Evolutionary conservation across 2,329 filamentous ascomycete species (phyloP), one percentile per base, ranked within the genome.

Genomic region (Emydomyces testavorans): DNA sequence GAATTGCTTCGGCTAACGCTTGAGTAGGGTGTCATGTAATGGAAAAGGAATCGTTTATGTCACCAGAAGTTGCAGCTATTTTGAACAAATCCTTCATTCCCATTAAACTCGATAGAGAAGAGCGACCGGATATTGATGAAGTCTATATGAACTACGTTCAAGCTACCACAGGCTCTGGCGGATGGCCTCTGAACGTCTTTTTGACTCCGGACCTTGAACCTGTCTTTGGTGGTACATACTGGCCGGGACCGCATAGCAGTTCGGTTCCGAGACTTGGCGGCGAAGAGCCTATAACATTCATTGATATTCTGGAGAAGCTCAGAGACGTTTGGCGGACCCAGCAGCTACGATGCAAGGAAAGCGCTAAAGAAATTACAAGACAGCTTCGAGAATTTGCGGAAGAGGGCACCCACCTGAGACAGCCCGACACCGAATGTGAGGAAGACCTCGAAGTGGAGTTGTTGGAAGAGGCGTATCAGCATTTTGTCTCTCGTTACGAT

Each of bases 121-220:
- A 94, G 66, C 80, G 90, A 21, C 90, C 90, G 6, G 89, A 96
- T 61, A 80, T 96, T 54, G 92, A 98, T 61, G 81, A 85, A 52
- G 89, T 96, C 54, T 96, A 96, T 65, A 95, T 95, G 87, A 94
- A 94, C 69, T 98, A 94, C 65, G 83, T 94, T 34, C 88, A 95
- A 63, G 90, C 90, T 1, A 90, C 92, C 8, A 94, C 84, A 50
- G 88, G 85, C 16, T 82, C 79, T 1, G 90, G 88, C 7, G 92
- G 92, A 32, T 96, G 92, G 89, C 92, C 92, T 1, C 70, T 96
- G 52, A 96, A 95, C 60, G 82, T 94, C n/a, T 96, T 98, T 62
- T 75, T 96, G 24, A 98, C 92, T 0, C 88, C 92, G 0, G 82
- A 94, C 56, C 75, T 96, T 21, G 83, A 94, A 60, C 92, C 92